phyloP scores from a whole-genome alignment of 495 filamentous ascomycete genomes.

The Hypoxylon fragiforme region DNA sequence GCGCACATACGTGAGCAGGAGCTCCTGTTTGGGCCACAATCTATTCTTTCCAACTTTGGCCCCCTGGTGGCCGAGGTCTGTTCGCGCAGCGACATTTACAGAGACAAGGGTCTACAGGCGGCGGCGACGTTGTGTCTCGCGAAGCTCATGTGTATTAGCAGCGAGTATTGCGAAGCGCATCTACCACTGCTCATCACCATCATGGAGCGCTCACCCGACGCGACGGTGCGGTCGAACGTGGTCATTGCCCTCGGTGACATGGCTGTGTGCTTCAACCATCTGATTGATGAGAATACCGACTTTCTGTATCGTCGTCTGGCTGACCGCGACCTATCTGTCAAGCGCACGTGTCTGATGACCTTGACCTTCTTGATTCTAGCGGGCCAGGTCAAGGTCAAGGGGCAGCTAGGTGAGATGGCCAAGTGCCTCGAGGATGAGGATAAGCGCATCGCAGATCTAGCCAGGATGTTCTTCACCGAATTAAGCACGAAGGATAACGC shows the following conservation, averaged over 20 bases:
- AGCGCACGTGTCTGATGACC: slow-evolving; percentile 98
- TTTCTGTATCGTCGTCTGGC: slow-evolving; percentile 94
- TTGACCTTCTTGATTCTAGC: slow-evolving; percentile 96
- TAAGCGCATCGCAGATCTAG: slow-evolving; percentile 88
- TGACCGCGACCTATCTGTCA: slow-evolving; percentile 85
- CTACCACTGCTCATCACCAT: slow-evolving; percentile 95
- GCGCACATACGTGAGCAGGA: slow-evolving; percentile 92
- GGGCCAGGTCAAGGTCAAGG: slow-evolving; percentile 99
- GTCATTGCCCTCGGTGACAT: slow-evolving; percentile 98
- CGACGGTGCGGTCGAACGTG: slow-evolving; percentile 89
- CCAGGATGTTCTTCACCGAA: slow-evolving; percentile 98
- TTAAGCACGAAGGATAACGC: slow-evolving; percentile 97
- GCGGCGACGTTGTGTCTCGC: slow-evolving; percentile 95
- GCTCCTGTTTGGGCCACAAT: slow-evolving; percentile 83
- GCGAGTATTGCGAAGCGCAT: slow-evolving; percentile 93
- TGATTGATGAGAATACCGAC: slow-evolving; percentile 99
- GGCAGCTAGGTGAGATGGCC: slow-evolving; percentile 98
- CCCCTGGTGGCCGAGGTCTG: slow-evolving; percentile 91
- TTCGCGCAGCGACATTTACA: slow-evolving; percentile 87
- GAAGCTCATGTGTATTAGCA: slow-evolving; percentile 95
- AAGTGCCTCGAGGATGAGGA: slow-evolving; percentile 97
- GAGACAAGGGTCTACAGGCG: slow-evolving; percentile 83
- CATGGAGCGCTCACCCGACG: slow-evolving; percentile 87
- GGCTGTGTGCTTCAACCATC: slow-evolving; percentile 99
- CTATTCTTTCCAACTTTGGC: slow-evolving; percentile 85